Conservation (phyloP, 2,329 filamentous ascomycete species). For the Apiospora sp. region DNA sequence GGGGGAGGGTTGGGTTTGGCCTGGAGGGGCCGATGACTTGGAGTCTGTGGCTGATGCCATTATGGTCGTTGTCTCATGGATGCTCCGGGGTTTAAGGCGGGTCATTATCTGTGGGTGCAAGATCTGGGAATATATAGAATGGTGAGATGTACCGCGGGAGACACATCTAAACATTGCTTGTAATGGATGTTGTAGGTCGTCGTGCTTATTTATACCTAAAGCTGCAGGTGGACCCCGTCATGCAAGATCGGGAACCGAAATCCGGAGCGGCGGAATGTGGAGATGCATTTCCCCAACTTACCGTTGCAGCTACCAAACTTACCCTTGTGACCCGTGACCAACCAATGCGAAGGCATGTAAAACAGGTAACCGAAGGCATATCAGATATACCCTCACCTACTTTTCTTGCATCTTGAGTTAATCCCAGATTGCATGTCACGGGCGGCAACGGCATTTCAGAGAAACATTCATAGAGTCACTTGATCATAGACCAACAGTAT, state of each 20-base stretch:
- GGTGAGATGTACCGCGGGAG: background rate
- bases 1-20: background rate
- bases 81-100: background rate
- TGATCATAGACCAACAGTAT: background rate
- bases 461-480: background rate
- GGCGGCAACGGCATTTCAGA: no score
- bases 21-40: background rate
- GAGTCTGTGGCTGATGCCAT: background rate
- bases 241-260: conserved; percentile 12
- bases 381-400: background rate
- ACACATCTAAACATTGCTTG: background rate
- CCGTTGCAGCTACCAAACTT: background rate
- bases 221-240: background rate
- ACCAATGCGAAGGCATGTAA: background rate
- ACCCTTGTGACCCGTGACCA: background rate
- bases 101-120: background rate
- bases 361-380: background rate
- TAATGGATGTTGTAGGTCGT: background rate
- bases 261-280: conserved; percentile 5
- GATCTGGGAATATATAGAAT: background rate
- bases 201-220: background rate
- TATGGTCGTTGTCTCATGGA: background rate
- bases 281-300: conserved; percentile 9
- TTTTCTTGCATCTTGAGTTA: no score
- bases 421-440: no score